Percentiles rank a stretch among this genome's conserved stretches.
phyloP scores from a whole-genome alignment of 163 green algal genomes.

The Chloromonas sp. region DNA sequence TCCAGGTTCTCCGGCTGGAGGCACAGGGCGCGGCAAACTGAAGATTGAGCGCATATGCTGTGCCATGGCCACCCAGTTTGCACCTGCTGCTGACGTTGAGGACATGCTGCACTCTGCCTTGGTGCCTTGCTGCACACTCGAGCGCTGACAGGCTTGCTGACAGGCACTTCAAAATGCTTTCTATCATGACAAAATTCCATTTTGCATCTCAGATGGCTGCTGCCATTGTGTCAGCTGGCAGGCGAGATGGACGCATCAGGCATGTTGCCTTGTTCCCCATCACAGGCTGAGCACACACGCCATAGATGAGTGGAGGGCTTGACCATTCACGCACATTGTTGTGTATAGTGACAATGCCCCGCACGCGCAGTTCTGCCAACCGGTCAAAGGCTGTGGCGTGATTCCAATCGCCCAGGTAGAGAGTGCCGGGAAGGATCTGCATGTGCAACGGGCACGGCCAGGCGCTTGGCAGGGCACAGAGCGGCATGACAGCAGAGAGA shows the following conservation, averaged over 20 bases:
- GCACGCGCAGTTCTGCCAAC: conserved; percentile 35
- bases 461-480: conserved; percentile 21
- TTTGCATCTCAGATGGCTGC: too few species aligned
- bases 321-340: too few species aligned
- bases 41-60: not conserved
- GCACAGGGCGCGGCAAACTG: too few species aligned
- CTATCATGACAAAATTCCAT: too few species aligned
- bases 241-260: too few species aligned
- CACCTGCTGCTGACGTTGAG: not conserved
- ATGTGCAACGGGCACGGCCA: conserved; percentile 35
- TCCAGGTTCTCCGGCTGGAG: conserved; percentile 49
- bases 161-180: too few species aligned
- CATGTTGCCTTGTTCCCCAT: too few species aligned
- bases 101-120: not conserved
- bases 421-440: conserved; percentile 50
- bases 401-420: conserved; percentile 73
- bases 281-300: too few species aligned
- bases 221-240: too few species aligned
- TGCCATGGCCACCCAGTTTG: not conserved
- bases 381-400: conserved; percentile 45
- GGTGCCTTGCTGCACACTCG: not conserved
- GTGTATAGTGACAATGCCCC: too few species aligned
- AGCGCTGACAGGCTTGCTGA: too few species aligned
- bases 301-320: too few species aligned
- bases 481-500: not conserved